These are phyloP conservation scores for Phytophthora hybrid DNA, from an alignment of 352 stramenopile genomes.

Conservation along the genomic window DNA sequence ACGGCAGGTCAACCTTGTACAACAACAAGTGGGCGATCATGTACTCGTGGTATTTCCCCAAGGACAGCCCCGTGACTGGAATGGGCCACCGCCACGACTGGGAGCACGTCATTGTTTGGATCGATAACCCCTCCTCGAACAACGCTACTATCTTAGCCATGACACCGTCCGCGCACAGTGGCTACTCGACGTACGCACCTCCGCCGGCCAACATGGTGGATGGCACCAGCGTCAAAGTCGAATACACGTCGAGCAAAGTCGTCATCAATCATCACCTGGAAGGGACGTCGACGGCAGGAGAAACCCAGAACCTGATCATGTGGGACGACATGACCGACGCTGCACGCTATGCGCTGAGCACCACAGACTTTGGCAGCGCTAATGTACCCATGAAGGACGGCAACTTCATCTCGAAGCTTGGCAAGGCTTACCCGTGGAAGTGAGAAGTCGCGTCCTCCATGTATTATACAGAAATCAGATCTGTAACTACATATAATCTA, in stretches of 20 bases:
- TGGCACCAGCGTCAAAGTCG: not conserved
- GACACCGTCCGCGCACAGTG: not conserved
- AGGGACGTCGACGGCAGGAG: constrained; percentile 11
- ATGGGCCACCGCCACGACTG: constrained; percentile 28
- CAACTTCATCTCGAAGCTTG: constrained; percentile 36
- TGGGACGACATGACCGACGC: constrained; percentile 29
- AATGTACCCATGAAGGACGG: constrained; percentile 35
- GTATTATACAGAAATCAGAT: too few species aligned
- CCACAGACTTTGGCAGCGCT: not conserved
- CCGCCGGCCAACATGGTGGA: not conserved
- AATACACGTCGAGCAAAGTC: not conserved
- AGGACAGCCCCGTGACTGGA: not conserved
- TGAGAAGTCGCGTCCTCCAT: not conserved
- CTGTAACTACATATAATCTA: too few species aligned
- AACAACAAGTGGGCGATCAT: not conserved
- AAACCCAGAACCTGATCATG: constrained; percentile 37
- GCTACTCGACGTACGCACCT: not conserved
- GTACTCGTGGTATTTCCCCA: not conserved
- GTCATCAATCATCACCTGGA: constrained; percentile 19
- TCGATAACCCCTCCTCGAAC: not conserved
- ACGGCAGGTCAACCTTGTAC: not conserved
- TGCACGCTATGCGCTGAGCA: constrained; percentile 7
- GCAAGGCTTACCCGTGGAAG: constrained; percentile 19
- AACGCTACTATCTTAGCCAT: not conserved
- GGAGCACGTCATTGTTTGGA: constrained; percentile 33